Conservation (phyloP, 306 rosid genomes). For the Vicia sativa region DNA sequence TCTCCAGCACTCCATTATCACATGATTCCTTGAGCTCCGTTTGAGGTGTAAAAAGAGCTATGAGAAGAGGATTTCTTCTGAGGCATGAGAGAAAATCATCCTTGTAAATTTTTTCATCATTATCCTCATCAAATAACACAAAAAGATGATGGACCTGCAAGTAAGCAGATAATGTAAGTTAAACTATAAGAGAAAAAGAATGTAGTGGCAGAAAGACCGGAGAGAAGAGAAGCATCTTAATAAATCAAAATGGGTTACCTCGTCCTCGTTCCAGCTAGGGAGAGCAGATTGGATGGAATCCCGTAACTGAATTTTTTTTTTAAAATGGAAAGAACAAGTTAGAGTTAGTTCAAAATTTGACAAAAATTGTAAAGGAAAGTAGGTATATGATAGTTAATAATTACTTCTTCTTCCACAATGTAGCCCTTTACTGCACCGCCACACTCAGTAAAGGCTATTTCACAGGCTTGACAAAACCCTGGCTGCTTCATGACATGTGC, state of each 20-base stretch:
- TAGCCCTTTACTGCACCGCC: slow-evolving; percentile 47
- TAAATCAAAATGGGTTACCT: slow-evolving; percentile 50
- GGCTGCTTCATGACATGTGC: slow-evolving; percentile 64
- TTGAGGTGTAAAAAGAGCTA: slow-evolving; percentile 69
- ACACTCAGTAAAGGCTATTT: slow-evolving; percentile 64
- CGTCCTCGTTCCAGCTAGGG: slow-evolving; percentile 57
- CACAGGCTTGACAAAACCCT: slow-evolving; percentile 73
- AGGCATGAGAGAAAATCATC: slow-evolving; percentile 64
- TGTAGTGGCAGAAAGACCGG: slow-evolving; percentile 4
- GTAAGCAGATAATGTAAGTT: slow-evolving; percentile 18
- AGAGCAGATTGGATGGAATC: slow-evolving; percentile 54
- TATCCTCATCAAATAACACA: slow-evolving; percentile 56
- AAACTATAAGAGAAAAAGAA: neutral
- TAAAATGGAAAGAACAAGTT: slow-evolving; percentile 29
- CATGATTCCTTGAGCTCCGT: slow-evolving; percentile 43
- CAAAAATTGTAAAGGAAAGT: slow-evolving; percentile 8
- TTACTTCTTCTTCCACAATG: slow-evolving; percentile 60
- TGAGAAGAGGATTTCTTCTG: slow-evolving; percentile 72
- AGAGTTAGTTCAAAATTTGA: slow-evolving; percentile 35
- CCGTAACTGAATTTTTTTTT: slow-evolving; percentile 53
- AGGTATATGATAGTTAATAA: slow-evolving; percentile 44
- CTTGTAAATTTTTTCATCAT: slow-evolving; percentile 67
- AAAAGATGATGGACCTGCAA: slow-evolving; percentile 71
- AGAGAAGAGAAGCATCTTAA: neutral
- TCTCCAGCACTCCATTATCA: slow-evolving; percentile 43